A percentile compares a stretch with the other conserved stretches of the same genome.
Evolutionary conservation across 106 monocot genomes (phyloP).

Genomic region (Dendrobium nobile): DNA sequence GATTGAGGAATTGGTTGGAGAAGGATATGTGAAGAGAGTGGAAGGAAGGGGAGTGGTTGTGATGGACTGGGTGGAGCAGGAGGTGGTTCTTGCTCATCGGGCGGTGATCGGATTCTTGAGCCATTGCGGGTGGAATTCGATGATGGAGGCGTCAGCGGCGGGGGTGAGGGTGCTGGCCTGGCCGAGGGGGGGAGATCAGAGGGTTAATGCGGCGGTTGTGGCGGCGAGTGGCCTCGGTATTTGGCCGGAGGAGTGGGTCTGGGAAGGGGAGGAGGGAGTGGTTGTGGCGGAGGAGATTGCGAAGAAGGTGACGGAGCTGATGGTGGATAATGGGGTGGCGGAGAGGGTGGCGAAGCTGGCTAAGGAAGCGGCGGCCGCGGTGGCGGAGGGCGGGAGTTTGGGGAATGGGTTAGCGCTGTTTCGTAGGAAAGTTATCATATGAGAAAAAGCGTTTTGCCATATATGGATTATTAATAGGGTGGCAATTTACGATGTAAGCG

Average conservation of each 20-base stretch:
- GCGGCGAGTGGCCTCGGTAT: slow-evolving; percentile 33
- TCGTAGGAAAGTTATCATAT: no score
- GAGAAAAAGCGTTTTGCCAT: no score
- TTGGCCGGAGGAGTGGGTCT: slow-evolving; percentile 51
- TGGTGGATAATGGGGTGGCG: slow-evolving; percentile 18
- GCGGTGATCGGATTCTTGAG: slow-evolving; percentile 54
- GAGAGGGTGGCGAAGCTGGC: slow-evolving; percentile 10
- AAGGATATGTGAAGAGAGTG: slow-evolving; percentile 41
- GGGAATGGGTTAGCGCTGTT: no score
- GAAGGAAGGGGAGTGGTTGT: slow-evolving; percentile 42
- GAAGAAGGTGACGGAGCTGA: slow-evolving; percentile 27
- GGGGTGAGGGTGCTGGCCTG: slow-evolving; percentile 48
- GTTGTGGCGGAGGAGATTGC: slow-evolving; percentile 35
- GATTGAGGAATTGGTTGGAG: slow-evolving; percentile 27
- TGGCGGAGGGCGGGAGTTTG: slow-evolving; percentile 26
- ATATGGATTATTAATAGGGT: no score
- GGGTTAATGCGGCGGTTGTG: slow-evolving; percentile 40
- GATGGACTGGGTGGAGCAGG: slow-evolving; percentile 56
- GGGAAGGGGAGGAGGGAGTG: slow-evolving; percentile 38
- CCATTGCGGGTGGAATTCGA: slow-evolving; percentile 75
- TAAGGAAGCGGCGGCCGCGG: slow-evolving; percentile 12
- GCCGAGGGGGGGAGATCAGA: slow-evolving; percentile 54
- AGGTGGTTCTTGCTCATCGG: slow-evolving; percentile 31
- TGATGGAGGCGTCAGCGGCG: slow-evolving; percentile 36
- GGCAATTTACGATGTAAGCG: no score